phyloP scores from a whole-genome alignment of 1,284 basidiomycete species.

The Kalmanozyma brasiliensis region DNA sequence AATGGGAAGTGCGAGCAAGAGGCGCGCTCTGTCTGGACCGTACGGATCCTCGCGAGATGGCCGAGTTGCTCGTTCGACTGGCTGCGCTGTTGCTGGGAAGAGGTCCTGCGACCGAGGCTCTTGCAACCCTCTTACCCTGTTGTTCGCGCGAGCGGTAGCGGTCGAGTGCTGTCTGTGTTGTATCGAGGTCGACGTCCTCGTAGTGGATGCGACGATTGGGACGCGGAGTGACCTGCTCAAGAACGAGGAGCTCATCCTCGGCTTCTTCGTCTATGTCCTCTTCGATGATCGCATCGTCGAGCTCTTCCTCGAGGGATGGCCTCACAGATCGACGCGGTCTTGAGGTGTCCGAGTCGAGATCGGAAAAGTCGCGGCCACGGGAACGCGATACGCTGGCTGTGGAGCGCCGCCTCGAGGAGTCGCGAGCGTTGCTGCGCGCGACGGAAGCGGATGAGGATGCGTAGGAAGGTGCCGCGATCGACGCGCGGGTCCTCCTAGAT shows the following conservation, averaged over 20 bases:
- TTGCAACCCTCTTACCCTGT: conserved; percentile 5
- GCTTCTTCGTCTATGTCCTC: conserved; percentile 24
- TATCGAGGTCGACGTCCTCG: conserved; percentile 15
- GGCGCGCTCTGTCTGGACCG: conserved; percentile 26
- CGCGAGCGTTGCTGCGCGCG: conserved; percentile 3
- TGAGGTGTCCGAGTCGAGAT: conserved; percentile 8
- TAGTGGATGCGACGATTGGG: conserved; percentile 14
- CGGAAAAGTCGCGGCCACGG: conserved; percentile 10
- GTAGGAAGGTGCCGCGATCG: conserved; percentile 17
- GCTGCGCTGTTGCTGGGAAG: background rate
- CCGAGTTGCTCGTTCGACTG: background rate
- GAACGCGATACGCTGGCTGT: conserved; percentile 8
- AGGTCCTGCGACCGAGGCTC: conserved; percentile 29
- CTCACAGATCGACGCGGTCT: background rate
- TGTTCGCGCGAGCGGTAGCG: conserved; percentile 25
- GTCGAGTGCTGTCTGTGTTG: conserved; percentile 24
- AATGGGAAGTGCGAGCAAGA: conserved; percentile 2
- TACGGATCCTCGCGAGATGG: conserved; percentile 7
- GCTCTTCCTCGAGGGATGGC: background rate
- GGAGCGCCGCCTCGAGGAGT: conserved; percentile 2
- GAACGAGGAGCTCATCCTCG: conserved; percentile 25
- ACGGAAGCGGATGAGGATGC: conserved; percentile 9
- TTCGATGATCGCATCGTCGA: conserved; percentile 13
- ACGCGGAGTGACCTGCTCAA: conserved; percentile 32
- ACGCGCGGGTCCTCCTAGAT: conserved; percentile 22